Conservation (phyloP, 495 filamentous ascomycete species). For the Elaphomyces granulatus region DNA sequence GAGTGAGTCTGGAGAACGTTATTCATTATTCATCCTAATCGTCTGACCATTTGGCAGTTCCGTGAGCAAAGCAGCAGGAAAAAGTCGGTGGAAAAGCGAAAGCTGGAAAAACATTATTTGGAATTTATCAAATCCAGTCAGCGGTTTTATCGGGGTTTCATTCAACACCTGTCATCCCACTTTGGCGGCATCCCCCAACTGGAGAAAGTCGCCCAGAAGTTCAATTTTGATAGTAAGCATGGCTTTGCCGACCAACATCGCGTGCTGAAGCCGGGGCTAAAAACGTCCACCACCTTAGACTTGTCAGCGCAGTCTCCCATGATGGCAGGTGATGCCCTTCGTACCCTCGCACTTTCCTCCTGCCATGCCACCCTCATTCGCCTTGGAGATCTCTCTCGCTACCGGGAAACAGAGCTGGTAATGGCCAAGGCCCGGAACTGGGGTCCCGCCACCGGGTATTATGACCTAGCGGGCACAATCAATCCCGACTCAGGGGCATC, state of each 20-base stretch:
- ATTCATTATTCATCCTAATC: not conserved
- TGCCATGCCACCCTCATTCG: slow-evolving; percentile 75
- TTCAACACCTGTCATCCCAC: slow-evolving; percentile 60
- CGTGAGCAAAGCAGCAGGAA: slow-evolving; percentile 40
- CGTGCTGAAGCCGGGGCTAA: too few species aligned
- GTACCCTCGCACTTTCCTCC: slow-evolving; percentile 46
- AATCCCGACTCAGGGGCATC: slow-evolving; percentile 65
- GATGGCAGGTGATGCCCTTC: slow-evolving; percentile 32
- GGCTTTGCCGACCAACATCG: not conserved
- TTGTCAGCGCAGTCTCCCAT: slow-evolving; percentile 24
- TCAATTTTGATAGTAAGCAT: slow-evolving; percentile 44
- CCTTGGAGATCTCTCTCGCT: slow-evolving; percentile 83
- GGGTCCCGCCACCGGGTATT: slow-evolving; percentile 71
- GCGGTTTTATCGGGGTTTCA: slow-evolving; percentile 72
- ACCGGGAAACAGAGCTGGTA: slow-evolving; percentile 57
- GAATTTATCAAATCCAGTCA: slow-evolving; percentile 76
- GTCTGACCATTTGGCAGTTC: slow-evolving; percentile 24
- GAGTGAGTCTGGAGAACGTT: slow-evolving; percentile 23
- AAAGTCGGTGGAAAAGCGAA: slow-evolving; percentile 60
- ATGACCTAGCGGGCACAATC: slow-evolving; percentile 64
- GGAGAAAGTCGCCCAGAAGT: slow-evolving; percentile 50
- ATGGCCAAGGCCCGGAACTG: slow-evolving; percentile 53
- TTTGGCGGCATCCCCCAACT: slow-evolving; percentile 61
- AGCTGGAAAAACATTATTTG: slow-evolving; percentile 62
- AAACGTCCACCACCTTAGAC: slow-evolving; percentile 21